Conservation (phyloP, 257 asterid genomes). For the Rhazya stricta region DNA sequence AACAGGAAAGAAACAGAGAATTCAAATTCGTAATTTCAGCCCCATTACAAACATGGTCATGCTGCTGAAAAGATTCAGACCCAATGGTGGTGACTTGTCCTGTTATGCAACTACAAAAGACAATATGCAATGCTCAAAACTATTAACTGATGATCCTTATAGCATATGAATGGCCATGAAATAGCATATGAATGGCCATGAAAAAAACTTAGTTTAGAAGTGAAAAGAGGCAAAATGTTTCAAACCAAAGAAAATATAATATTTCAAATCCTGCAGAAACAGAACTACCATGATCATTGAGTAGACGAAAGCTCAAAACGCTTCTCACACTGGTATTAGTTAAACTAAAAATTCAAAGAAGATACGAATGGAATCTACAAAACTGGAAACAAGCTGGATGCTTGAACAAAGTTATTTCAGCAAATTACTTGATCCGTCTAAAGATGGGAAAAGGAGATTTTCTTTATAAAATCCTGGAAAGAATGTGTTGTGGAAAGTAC, state of each 20-base stretch:
- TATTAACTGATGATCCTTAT: not conserved
- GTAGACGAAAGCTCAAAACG: not conserved
- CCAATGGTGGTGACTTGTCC: not conserved
- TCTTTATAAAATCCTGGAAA: slow-evolving; percentile 3
- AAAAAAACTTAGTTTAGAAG: no score
- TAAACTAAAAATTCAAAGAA: not conserved
- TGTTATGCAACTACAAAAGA: not conserved
- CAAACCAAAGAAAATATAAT: not conserved
- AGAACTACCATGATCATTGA: not conserved
- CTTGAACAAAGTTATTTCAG: slow-evolving; percentile 17
- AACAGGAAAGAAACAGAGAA: not conserved
- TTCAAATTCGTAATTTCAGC: not conserved
- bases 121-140: not conserved
- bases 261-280: not conserved
- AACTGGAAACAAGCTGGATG: slow-evolving; percentile 24
- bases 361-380: slow-evolving; percentile 30
- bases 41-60: not conserved
- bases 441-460: not conserved
- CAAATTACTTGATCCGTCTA: slow-evolving; percentile 14
- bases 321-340: not conserved
- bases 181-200: not conserved
- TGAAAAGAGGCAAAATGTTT: not conserved
- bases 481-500: not conserved
- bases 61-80: not conserved
- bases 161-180: not conserved